Base-by-base conservation (phyloP, 2,329 filamentous ascomycete genomes). In the Xylaria multiplex region DNA sequence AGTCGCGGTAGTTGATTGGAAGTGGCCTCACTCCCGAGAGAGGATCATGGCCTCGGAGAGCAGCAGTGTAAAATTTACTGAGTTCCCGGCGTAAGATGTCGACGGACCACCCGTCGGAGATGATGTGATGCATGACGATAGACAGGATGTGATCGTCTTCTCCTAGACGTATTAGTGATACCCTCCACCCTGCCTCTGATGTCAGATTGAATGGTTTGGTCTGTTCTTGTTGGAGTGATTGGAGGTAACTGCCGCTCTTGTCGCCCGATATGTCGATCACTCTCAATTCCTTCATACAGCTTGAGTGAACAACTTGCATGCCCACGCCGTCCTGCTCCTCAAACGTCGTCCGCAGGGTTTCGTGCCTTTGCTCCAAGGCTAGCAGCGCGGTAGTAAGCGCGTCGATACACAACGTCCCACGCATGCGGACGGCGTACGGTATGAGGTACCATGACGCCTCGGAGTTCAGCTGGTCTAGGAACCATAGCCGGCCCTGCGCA, bases 71-170 rank as follows among this genome's bases (percentile, higher is more conserved):
- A 19, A 65, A 65, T 40, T 61, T 35, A 14, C 53, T 24, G 13
- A 65, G 58, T 43, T 65, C 63, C 48, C 32, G 52, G 32, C 58
- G 43, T 53, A 65, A 53, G 37, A 61, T 49, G 22, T 57, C 52
- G 54, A 65, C 16, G 35, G 63, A 65, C 63, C 63, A 65, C 2
- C 58, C 63, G 30, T 65, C 63, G 6, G 63, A 61, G 53, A 65
- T 65, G 24, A 65, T 65, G 40, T 65, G 63, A 42, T 65, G 63
- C 63, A 65, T 61, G 30, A 65, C 63, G 46, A 65, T 62, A 22
- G 58, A 61, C 9, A 65, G 14, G 19, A 65, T 56, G 42, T 65
- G 63, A 42, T 61, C 58, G 37, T 61, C 46, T 57, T 62, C 52
- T 53, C 53, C 63, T 7, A 65, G 37, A 14, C 53, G 57, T 46